Conservation (phyloP, 495 filamentous ascomycete genomes). For the Xanthoparmelia taractica region DNA sequence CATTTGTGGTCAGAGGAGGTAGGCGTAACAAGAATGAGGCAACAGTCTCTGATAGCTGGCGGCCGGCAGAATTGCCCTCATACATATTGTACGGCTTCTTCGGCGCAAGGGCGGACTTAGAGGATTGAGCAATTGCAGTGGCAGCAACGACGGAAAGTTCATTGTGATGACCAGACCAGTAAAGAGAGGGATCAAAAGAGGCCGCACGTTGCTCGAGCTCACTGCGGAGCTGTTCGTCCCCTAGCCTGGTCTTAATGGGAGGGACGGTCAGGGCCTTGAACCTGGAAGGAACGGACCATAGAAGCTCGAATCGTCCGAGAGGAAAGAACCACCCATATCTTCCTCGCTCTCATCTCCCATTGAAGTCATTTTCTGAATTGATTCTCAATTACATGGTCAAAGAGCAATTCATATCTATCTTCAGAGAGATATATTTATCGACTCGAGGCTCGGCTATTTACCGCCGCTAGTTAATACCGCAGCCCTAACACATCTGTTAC, state of each 20-base stretch:
- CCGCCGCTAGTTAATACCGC: not conserved
- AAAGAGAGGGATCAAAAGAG: conserved; percentile 40
- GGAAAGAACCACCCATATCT: conserved; percentile 10
- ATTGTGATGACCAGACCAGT: conserved; percentile 38
- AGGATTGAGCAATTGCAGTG: not conserved
- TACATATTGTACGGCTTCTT: conserved; percentile 39
- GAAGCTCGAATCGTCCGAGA: conserved; percentile 68
- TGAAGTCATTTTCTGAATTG: not conserved
- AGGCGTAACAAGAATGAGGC: conserved; percentile 56
- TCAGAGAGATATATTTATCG: not conserved
- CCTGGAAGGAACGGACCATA: conserved; percentile 44
- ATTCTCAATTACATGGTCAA: not conserved
- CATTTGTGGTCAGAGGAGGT: conserved; percentile 51
- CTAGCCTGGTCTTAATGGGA: conserved; percentile 33
- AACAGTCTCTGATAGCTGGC: conserved; percentile 52
- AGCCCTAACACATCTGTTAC: not conserved
- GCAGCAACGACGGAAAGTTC: conserved; percentile 31
- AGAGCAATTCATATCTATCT: not conserved
- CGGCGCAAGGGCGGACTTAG: conserved; percentile 17
- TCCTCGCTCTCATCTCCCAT: not conserved
- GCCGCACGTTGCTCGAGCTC: conserved; percentile 32
- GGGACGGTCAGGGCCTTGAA: not conserved
- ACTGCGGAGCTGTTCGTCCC: conserved; percentile 42
- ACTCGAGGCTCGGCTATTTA: not conserved
- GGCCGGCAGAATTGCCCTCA: conserved; percentile 34